phyloP scores from a whole-genome alignment of 2,329 filamentous ascomycete genomes.

The Tolypocladium inflatum region DNA sequence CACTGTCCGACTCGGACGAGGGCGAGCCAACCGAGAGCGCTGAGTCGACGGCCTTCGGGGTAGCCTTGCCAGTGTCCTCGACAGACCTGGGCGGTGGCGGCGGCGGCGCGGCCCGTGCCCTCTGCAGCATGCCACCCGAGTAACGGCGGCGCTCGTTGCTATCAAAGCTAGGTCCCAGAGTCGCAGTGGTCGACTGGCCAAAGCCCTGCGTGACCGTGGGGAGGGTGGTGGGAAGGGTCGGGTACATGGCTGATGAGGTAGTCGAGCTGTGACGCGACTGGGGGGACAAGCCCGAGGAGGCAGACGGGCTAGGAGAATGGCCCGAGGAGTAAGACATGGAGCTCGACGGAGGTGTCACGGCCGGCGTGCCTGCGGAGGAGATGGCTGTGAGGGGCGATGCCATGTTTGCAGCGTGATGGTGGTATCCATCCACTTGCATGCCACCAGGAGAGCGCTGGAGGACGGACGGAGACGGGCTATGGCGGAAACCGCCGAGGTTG shows the following conservation, averaged over 20 bases:
- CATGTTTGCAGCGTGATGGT: conserved; percentile 39
- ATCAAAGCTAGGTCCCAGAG: conserved; percentile 59
- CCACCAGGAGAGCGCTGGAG: conserved; percentile 24
- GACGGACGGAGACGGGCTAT: conserved; percentile 43
- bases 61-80: conserved; percentile 27
- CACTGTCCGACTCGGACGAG: conserved; percentile 44
- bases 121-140: conserved; percentile 58
- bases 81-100: conserved; percentile 20
- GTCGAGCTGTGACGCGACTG: conserved; percentile 52
- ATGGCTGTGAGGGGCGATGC: conserved; percentile 50
- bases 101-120: conserved; percentile 36
- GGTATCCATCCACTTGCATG: conserved; percentile 25
- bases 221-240: conserved; percentile 45
- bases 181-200: conserved; percentile 59
- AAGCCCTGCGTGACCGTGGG: conserved; percentile 63
- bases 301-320: conserved; percentile 66
- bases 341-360: conserved; percentile 67
- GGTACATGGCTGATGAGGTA: conserved; percentile 59
- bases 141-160: conserved; percentile 54
- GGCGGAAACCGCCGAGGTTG: conserved; percentile 44
- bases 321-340: conserved; percentile 68
- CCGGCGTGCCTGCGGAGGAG: conserved; percentile 60
- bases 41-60: conserved; percentile 34
- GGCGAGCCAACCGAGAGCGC: conserved; percentile 42
- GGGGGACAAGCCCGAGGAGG: conserved; percentile 55